Evolutionary conservation across 352 stramenopile genomes (phyloP), one percentile per base, ranked within the genome.

Genomic region (Paralagenidium karlingii): DNA sequence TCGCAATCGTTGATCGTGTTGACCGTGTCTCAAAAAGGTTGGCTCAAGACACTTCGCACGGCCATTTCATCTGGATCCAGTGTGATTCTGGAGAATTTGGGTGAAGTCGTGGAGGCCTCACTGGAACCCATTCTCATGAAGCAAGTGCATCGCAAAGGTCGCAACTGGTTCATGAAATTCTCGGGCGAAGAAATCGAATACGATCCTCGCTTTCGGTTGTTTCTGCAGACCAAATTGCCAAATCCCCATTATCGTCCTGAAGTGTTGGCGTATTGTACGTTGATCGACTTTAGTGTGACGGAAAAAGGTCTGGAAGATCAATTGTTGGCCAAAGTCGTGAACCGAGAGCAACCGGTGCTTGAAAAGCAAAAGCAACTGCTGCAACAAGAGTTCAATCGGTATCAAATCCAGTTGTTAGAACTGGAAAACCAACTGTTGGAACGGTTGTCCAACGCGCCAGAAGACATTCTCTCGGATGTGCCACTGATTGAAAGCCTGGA

Each of bases 211-310:
- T 97, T 96, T 45, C 59, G 76, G 1, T 47, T 97, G 12, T 96
- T 69, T 34, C 38, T 97, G 19, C 86, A 96, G 52, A 97, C 83
- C 0, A 94, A 94, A 37, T 55, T 96, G 1, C 77, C 80, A 1
- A 97, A 96, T 25, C 88, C 86, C 5, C 86, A 97, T 50, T 97
- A 94, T 47, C 69, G 75, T 1, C 87, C 87, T 0, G 87, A 96
- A 45, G 71, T 96, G n/a, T 53, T 90, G 12, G 82, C 86, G 19
- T 89, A 95, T 43, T 96, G 82, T 43, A 96, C 84, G 28, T 60
- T 97, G 1, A 95, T 97, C 39, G 92, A 97, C 53, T 97, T 96
- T 38, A 95, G 89, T 32, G 87, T 96, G 16, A 97, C 87, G 9
- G 75, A 94, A 34, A 74, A 69, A 32, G 85, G 85, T 0, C 55